A percentile compares a stretch with the other conserved stretches of the same genome.
Evolutionary conservation across 257 asterid species (phyloP).

Genomic region (Primulina tabacum): DNA sequence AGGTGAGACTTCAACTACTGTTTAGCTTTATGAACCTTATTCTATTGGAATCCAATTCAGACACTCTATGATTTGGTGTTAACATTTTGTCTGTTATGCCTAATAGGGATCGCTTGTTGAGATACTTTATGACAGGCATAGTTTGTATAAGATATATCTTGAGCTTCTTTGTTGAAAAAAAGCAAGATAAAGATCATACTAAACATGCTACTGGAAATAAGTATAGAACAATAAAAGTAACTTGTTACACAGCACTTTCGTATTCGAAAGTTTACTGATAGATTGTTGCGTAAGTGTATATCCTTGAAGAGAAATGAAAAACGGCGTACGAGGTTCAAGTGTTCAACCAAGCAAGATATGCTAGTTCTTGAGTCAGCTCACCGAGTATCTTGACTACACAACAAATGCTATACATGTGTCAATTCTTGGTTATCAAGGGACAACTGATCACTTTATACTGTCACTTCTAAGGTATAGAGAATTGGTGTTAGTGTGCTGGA

Average conservation of each 20-base stretch:
- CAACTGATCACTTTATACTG: slow-evolving; percentile 3
- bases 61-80: slow-evolving; percentile 2
- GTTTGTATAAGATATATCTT: slow-evolving; percentile 8
- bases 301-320: slow-evolving; percentile 14
- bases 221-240: neutral
- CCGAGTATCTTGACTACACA: neutral
- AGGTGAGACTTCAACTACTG: slow-evolving; percentile 45
- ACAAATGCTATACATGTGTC: slow-evolving; percentile 3
- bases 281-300: neutral
- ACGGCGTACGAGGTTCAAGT: neutral
- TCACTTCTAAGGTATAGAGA: neutral
- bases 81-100: slow-evolving; percentile 12
- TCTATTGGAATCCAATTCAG: slow-evolving; percentile 18
- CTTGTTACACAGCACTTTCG: slow-evolving; percentile 6
- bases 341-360: slow-evolving; percentile 2
- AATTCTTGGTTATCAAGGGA: slow-evolving; percentile 3
- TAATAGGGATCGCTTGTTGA: slow-evolving; percentile 1
- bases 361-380: neutral
- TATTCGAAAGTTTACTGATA: slow-evolving; percentile 1
- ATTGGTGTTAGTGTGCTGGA: neutral
- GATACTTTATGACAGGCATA: neutral
- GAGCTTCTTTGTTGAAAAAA: slow-evolving; percentile 10
- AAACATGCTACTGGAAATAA: slow-evolving; percentile 6
- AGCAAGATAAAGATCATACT: neutral
- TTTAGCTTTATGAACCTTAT: slow-evolving; percentile 12